These are phyloP conservation scores for Onygena corvina DNA, from an alignment of 2,329 filamentous ascomycete genomes.

Conservation along the genomic window DNA sequence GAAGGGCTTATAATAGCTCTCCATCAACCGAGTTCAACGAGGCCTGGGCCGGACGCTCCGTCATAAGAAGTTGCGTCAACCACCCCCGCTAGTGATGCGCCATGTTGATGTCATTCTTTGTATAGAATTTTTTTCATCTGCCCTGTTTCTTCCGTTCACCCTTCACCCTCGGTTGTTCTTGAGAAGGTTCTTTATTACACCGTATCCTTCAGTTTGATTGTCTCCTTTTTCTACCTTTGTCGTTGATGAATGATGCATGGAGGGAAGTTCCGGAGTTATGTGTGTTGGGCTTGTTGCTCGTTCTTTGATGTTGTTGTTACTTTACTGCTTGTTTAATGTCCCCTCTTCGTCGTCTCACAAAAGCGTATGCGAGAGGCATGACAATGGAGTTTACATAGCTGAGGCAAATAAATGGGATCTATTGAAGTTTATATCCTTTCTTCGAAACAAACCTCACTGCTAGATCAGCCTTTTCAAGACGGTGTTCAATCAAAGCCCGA, in stretches of 20 bases:
- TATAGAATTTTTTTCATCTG: constrained; percentile 3
- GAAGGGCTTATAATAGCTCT: constrained; percentile 4
- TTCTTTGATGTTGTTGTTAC: not conserved
- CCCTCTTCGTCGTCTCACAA: constrained; percentile 1
- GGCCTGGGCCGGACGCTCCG: not conserved
- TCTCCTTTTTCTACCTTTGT: not conserved
- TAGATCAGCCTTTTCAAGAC: not conserved
- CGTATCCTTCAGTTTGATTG: not conserved
- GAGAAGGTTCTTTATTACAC: not conserved
- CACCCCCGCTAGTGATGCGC: not conserved
- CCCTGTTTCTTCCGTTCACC: not conserved
- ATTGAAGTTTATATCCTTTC: not conserved
- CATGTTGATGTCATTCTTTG: constrained; percentile 2
- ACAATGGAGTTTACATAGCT: constrained; percentile 4
- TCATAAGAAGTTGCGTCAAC: not conserved
- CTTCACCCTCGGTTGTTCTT: not conserved
- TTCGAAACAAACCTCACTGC: not conserved
- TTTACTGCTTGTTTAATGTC: constrained; percentile 3
- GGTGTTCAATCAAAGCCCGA: not conserved
- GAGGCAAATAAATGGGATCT: constrained; percentile 6
- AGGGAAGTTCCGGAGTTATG: constrained; percentile 4
- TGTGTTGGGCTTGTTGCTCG: not conserved
- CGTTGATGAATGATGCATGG: constrained; percentile 1
- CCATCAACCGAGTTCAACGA: not conserved
- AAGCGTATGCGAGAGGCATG: constrained; percentile 4